Conservation (phyloP, 2,329 filamentous ascomycete genomes). For the Colletotrichum sp. region DNA sequence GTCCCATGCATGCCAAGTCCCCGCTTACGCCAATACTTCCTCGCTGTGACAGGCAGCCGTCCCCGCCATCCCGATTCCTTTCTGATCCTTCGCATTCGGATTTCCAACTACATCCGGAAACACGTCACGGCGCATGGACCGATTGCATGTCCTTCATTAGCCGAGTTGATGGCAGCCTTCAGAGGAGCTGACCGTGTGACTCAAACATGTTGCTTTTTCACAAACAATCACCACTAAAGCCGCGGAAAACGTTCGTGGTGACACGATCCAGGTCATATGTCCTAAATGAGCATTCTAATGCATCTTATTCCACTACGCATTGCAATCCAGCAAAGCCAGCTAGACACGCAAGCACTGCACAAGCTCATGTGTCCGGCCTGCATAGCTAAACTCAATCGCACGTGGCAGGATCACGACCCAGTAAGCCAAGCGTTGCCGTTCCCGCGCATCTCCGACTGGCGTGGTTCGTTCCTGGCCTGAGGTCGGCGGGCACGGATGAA, state of each 20-base stretch:
- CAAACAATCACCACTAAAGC: neutral
- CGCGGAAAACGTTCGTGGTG: neutral
- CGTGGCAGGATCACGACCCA: neutral
- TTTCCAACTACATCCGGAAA: neutral
- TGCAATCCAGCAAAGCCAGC: neutral
- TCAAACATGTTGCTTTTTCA: neutral
- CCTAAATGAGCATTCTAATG: neutral
- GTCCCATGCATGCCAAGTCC: neutral
- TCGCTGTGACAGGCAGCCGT: neutral
- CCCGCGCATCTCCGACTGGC: neutral
- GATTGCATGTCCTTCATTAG: neutral
- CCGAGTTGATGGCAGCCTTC: neutral
- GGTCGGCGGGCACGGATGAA: neutral
- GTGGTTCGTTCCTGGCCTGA: neutral
- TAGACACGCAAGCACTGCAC: neutral
- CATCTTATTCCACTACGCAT: neutral
- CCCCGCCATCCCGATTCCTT: neutral
- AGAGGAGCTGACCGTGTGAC: neutral
- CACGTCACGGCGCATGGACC: neutral
- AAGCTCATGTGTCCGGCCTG: neutral
- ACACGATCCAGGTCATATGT: neutral
- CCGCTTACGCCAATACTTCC: neutral
- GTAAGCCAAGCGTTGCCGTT: neutral
- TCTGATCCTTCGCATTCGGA: neutral
- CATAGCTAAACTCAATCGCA: neutral